Evolutionary conservation across 768 basidiomycete species (phyloP).

Genomic region (Leccinum disarticulatum): DNA sequence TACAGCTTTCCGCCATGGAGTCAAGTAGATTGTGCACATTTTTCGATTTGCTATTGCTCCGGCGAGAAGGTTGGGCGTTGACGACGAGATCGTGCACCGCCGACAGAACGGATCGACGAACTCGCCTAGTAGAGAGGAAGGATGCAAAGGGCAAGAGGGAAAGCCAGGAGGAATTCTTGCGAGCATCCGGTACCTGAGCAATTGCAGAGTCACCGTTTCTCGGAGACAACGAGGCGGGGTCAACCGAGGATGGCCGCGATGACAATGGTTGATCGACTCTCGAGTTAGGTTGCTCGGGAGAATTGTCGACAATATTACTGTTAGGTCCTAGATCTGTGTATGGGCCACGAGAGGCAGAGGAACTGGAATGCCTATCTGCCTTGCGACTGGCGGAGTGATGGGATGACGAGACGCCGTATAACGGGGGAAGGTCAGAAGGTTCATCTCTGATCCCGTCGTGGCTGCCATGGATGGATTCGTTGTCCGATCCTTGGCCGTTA

Average conservation of each 20-base stretch:
- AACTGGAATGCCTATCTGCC: neutral
- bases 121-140: constrained; percentile 40
- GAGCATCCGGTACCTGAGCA: constrained; percentile 1
- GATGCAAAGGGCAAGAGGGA: constrained; percentile 28
- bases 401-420: constrained; percentile 15
- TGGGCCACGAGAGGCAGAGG: neutral
- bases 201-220: neutral
- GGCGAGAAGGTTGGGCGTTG: constrained; percentile 2
- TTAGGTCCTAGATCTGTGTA: neutral
- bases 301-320: neutral
- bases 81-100: constrained; percentile 54
- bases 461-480: too few relatives aligned
- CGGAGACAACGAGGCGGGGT: neutral
- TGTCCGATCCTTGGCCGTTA: too few relatives aligned
- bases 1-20: constrained; percentile 61
- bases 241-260: neutral
- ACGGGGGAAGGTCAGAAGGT: constrained; percentile 11
- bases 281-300: neutral
- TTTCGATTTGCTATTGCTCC: neutral
- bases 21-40: constrained; percentile 45
- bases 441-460: too few relatives aligned
- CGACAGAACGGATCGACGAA: constrained; percentile 50
- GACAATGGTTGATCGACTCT: neutral
- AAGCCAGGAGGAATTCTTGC: constrained; percentile 28
- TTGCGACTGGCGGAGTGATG: neutral